Conservation (phyloP, 345 rosid species). For the Theobroma cacao region DNA sequence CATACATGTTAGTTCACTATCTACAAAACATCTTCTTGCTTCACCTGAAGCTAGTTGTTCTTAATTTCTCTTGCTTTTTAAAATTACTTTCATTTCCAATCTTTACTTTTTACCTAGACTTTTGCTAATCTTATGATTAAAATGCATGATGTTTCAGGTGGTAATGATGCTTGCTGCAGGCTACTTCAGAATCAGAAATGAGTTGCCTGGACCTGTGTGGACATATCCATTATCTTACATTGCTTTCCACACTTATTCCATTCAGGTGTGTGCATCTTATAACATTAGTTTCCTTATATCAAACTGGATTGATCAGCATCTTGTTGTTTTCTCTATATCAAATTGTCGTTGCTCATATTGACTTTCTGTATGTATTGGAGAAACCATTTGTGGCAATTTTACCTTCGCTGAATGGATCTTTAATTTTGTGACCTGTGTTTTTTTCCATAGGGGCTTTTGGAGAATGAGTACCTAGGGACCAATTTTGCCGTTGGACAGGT, state of each 20-base stretch:
- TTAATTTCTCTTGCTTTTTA: not conserved
- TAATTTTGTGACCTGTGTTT: conserved; percentile 5
- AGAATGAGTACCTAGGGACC: conserved; percentile 85
- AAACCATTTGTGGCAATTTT: not conserved
- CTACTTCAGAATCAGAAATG: conserved; percentile 81
- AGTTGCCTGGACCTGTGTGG: conserved; percentile 84
- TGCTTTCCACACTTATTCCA: conserved; percentile 86
- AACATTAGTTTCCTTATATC: not conserved
- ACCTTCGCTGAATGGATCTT: not conserved
- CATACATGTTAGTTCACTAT: conserved; percentile 57
- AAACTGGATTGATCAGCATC: not conserved
- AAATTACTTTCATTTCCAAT: not conserved
- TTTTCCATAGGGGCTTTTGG: conserved; percentile 74
- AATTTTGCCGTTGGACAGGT: conserved; percentile 90
- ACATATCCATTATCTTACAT: conserved; percentile 85
- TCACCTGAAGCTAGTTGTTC: not conserved
- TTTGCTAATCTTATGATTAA: not conserved
- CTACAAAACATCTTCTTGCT: not conserved
- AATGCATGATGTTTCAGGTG: conserved; percentile 52
- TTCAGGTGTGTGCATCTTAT: conserved; percentile 52
- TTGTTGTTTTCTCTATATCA: not conserved
- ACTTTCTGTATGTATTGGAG: not conserved
- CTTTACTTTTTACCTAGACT: not conserved
- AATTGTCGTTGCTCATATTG: not conserved
- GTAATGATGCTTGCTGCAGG: conserved; percentile 98